Evolutionary conservation across 75 land plant species (phyloP), one percentile per base, ranked within the genome.

Genomic region (Chamaecyparis obtusa): DNA sequence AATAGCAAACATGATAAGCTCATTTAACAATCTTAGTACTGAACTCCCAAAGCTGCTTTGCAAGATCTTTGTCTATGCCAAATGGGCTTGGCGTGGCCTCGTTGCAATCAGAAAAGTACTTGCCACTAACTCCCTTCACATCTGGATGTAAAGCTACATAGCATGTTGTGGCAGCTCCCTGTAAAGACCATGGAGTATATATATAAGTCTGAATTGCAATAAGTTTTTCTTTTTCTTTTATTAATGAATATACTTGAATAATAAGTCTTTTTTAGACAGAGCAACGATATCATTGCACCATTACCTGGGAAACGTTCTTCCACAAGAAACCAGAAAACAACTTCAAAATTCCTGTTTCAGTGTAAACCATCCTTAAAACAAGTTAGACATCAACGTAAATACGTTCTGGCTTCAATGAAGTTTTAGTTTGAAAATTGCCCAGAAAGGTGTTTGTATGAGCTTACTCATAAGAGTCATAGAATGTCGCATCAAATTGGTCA

Each of bases 141-240:
- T 91, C 77, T 15, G 97, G 96, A 88, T 93, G 91, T 87, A 92
- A 75, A 82, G 97, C 97, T 21, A 95, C 92, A 74, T 93, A 96
- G 82, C 96, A 95, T 78, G 92, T 86, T 14, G 97, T 95, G 64
- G 97, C 96, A 67, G 97, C 96, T 14, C 97, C 97, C 95, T 96
- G 92, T 76, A 56, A 15, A 32, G 8, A 8, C 2, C 69, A 24
- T 24, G 69, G 69, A 7, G 6, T 27, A 27, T 1, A 64, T 24
- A 24, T 24, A 24, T 6, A 8, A 64, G 24, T 24, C 17, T 60
- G n/a, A 64, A 64, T 7, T 64, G 27, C 36, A 36, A 0, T 78
- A 39, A 36, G 9, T 74, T 33, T 33, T 9, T 30, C 2, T 74
- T 33, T 30, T 74, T 0, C 30, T 30, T n/a, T 9, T n/a, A n/a